A percentile compares a stretch with the other conserved stretches of the same genome.
Evolutionary conservation across 805 yeast genomes (phyloP).

Genomic region (Myxozyma nipponensis): DNA sequence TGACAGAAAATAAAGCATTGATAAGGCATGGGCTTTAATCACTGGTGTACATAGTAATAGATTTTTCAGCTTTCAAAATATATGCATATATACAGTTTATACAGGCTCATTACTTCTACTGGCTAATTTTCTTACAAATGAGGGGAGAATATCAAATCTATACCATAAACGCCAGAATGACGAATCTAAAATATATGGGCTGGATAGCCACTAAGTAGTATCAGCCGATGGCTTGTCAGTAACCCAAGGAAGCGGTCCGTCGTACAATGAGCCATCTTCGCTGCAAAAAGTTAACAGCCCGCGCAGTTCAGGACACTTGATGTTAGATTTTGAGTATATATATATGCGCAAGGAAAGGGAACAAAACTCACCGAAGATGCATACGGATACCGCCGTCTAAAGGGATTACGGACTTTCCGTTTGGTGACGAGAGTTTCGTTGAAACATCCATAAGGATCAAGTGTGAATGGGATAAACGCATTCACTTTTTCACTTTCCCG

Average conservation of each 20-base stretch:
- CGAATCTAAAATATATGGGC: background rate
- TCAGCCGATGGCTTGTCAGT: background rate
- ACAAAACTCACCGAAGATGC: slow-evolving; percentile 12
- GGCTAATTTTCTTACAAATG: too few relatives aligned
- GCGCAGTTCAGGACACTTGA: slow-evolving; percentile 27
- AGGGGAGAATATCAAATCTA: background rate
- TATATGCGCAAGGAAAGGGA: too few relatives aligned
- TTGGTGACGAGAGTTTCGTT: slow-evolving; percentile 20
- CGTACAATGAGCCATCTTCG: slow-evolving; percentile 12
- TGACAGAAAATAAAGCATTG: background rate
- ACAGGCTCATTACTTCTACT: too few relatives aligned
- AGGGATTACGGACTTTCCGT: slow-evolving; percentile 28
- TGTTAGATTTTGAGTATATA: background rate
- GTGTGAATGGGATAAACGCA: slow-evolving; percentile 27
- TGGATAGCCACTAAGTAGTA: background rate
- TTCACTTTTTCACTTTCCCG: slow-evolving; percentile 18
- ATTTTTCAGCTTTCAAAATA: slow-evolving; percentile 1
- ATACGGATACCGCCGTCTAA: slow-evolving; percentile 27
- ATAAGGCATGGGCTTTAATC: background rate
- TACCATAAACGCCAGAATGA: background rate
- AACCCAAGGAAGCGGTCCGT: slow-evolving; percentile 28
- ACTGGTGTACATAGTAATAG: slow-evolving; percentile 1
- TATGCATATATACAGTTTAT: background rate
- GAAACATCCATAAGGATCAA: slow-evolving; percentile 30
- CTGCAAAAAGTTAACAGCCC: slow-evolving; percentile 23